Conservation (phyloP, 768 basidiomycete genomes). For the Glaciozyma martinii region DNA sequence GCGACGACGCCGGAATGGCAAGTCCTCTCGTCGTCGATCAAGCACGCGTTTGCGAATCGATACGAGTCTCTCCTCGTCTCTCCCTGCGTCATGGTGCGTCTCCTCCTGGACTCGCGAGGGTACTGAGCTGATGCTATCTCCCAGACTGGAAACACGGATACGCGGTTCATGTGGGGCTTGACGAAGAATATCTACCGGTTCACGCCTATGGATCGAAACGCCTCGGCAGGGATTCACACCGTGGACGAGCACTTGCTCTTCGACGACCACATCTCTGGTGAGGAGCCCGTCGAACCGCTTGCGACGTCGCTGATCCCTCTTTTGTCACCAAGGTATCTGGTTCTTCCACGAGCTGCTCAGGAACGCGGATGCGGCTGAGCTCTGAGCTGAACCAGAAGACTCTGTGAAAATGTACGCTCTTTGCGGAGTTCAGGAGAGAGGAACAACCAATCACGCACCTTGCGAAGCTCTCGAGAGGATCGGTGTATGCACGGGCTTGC, state of each 20-base stretch:
- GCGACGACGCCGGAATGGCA: conserved; percentile 1
- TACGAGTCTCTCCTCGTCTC: conserved; percentile 35
- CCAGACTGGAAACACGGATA: conserved; percentile 40
- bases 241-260: conserved; percentile 39
- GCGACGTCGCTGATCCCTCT: not conserved
- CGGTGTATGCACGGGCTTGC: too few relatives aligned
- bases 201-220: conserved; percentile 32
- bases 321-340: not conserved
- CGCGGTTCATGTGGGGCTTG: conserved; percentile 37
- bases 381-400: not conserved
- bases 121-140: not conserved
- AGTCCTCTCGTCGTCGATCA: conserved; percentile 38
- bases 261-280: conserved; percentile 39
- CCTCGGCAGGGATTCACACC: conserved; percentile 37
- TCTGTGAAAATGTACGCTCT: too few relatives aligned
- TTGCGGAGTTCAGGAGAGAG: too few relatives aligned
- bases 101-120: not conserved
- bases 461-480: too few relatives aligned
- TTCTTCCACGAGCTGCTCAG: conserved; percentile 1
- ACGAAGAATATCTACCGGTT: conserved; percentile 40
- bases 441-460: too few relatives aligned
- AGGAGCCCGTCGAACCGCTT: conserved; percentile 11
- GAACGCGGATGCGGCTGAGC: not conserved
- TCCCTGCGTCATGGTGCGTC: conserved; percentile 36
- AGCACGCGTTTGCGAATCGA: conserved; percentile 36